Conservation (phyloP, 805 yeast genomes). For the Scheffersomyces lignosus region DNA sequence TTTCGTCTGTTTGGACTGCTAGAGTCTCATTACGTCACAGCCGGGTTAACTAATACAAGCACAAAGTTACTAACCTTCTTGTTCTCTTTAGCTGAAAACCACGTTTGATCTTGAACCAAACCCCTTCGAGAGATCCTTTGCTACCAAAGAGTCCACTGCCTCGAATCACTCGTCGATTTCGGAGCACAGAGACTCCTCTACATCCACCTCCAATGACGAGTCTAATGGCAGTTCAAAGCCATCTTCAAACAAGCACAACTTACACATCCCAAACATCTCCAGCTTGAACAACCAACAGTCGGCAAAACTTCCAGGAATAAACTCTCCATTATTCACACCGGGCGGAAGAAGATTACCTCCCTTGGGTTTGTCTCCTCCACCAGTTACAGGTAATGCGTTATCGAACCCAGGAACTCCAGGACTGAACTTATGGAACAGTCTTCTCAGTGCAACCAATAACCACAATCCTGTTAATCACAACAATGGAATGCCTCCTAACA, state of each 20-base stretch:
- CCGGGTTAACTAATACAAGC: slow-evolving; percentile 26
- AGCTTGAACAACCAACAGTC: slow-evolving; percentile 17
- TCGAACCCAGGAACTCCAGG: slow-evolving; percentile 55
- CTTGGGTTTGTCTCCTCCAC: slow-evolving; percentile 42
- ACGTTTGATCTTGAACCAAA: slow-evolving; percentile 82
- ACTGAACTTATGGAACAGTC: slow-evolving; percentile 46
- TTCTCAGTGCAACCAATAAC: slow-evolving; percentile 42
- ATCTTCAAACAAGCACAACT: slow-evolving; percentile 30
- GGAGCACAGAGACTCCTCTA: neutral
- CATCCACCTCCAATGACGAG: neutral
- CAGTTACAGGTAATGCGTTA: slow-evolving; percentile 12
- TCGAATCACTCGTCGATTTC: neutral
- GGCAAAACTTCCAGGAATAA: slow-evolving; percentile 33
- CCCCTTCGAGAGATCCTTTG: slow-evolving; percentile 94
- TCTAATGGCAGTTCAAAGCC: slow-evolving; percentile 1
- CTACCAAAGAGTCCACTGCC: slow-evolving; percentile 46
- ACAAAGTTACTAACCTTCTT: no score
- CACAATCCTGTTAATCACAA: slow-evolving; percentile 6
- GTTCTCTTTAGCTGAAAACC: no score
- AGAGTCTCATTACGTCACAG: slow-evolving; percentile 17
- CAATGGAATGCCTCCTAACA: slow-evolving; percentile 7
- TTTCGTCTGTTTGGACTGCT: no score
- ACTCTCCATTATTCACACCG: slow-evolving; percentile 56
- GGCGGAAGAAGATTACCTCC: slow-evolving; percentile 63
- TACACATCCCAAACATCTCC: slow-evolving; percentile 34